Evolutionary conservation across 1,284 basidiomycete species (phyloP), one percentile per base, ranked within the genome.

Genomic region (Puccinia sorghi): DNA sequence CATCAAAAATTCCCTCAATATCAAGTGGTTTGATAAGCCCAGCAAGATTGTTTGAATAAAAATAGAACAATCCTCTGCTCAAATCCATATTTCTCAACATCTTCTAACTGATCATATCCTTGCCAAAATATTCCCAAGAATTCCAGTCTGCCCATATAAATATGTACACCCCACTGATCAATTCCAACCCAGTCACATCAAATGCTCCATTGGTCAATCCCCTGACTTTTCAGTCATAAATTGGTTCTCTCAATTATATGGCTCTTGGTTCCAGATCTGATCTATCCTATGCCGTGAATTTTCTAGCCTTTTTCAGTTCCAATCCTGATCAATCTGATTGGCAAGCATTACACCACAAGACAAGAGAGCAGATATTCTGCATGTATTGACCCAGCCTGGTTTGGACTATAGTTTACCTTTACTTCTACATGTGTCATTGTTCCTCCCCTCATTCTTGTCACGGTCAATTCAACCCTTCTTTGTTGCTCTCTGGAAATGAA

Each of bases 241-340:
- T 61, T 43, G 71, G 71, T 4, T 56, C 50, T 15, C 12, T 72
- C 2, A 72, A 61, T 37, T 72, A 59, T 43, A 7, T 72, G 12
- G 71, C 52, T 7, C 13, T 72, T 1, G 71, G 71, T 2, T 59
- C 52, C 4, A 39, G 71, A 20, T 54, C 52, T 2, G 71, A 72
- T 25, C 50, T 72, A 2, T 46, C 32, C 17, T 72, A 54, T 37
- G 37, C 37, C n/a, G 71, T 72, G 1, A 72, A 59, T 17, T 72
- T n/a, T 39, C 20, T 72, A 25, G 71, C 71, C 6, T 12, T 52
- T 3, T 72, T 66, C 22, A 59, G 52, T 27, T 43, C 39, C 25
- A 41, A 59, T 72, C 71, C 71, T 32, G 43, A 56, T 11, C 15
- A 56, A 22, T 6, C 39, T n/a, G 54, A 72, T 39, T 72, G 71